Evolutionary conservation across 495 filamentous ascomycete genomes (phyloP).

Genomic region (Hyaloscypha hepaticicola): DNA sequence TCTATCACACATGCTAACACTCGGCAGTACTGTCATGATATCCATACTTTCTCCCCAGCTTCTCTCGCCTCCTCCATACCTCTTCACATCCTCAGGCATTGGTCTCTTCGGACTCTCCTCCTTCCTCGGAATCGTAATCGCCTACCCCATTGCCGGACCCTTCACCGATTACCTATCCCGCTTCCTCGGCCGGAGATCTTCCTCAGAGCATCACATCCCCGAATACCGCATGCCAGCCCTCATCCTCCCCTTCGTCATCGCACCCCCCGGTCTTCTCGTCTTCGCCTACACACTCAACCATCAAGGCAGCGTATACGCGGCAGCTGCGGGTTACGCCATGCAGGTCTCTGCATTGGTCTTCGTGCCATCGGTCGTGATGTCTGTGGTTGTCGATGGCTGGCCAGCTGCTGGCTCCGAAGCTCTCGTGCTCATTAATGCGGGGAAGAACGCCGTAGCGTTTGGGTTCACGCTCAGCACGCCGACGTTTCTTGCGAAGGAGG

Average conservation of each 20-base stretch:
- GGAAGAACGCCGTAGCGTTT: constrained; percentile 44
- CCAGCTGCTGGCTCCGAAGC: constrained; percentile 47
- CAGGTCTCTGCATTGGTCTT: constrained; percentile 53
- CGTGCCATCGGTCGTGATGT: constrained; percentile 51
- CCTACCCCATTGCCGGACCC: constrained; percentile 48
- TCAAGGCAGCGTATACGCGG: constrained; percentile 48
- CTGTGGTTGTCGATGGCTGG: constrained; percentile 54
- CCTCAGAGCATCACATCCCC: constrained; percentile 50
- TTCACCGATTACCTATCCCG: constrained; percentile 44
- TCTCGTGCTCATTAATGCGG: constrained; percentile 36
- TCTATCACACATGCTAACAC: too few species aligned
- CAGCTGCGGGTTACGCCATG: constrained; percentile 50
- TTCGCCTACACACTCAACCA: constrained; percentile 56
- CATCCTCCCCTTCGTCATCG: constrained; percentile 44
- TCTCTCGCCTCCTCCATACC: constrained; percentile 51
- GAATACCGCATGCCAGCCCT: constrained; percentile 55
- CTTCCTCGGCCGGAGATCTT: constrained; percentile 32
- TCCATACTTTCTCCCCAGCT: constrained; percentile 48
- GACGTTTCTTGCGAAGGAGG: constrained; percentile 36
- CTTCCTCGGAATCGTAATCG: constrained; percentile 34
- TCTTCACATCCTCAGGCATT: constrained; percentile 46
- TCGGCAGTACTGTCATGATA: constrained; percentile 49
- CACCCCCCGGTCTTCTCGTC: constrained; percentile 55
- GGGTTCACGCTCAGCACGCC: constrained; percentile 34
- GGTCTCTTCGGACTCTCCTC: constrained; percentile 51